Evolutionary conservation across 2,329 filamentous ascomycete species (phyloP), one percentile per base, ranked within the genome.

Genomic region (Cladosporium halotolerans): DNA sequence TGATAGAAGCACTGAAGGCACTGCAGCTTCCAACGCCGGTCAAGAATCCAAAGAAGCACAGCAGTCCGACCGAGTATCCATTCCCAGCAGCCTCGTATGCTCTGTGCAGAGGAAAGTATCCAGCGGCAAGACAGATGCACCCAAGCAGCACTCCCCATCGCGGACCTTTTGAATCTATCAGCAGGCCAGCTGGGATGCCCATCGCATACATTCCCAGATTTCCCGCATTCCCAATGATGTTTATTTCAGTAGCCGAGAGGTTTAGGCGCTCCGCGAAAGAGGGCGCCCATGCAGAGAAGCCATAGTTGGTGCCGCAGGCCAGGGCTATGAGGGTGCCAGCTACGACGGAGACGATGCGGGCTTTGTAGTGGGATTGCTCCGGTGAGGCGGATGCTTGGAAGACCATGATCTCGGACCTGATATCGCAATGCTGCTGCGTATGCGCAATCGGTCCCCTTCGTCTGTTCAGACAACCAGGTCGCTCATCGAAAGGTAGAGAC

Each of bases 201-300:
- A 89, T 80, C 7, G 84, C 84, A 72, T 97, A 97, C 89, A 96
- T 96, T 65, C 92, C 92, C 65, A 97, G 73, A 66, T 92, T 92
- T n/a, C 84, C 88, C 44, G 82, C 80, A n/a, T 87, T 78, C 41
- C 76, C 76, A 66, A 99, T 91, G 60, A 97, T 72, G 71, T 99
- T 97, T 71, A 83, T 90, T 70, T 96, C 80, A 2, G 92, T 97
- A n/a, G 93, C 86, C 11, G 90, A 90, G 57, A 97, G 81, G 67
- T 86, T 84, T 63, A 99, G 78, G 62, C 82, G 84, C 65, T 95
- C 85, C 46, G 91, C 90, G 67, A 96, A 96, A 72, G 96, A 91
- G 16, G 93, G 93, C 11, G 89, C 90, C 91, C 93, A 99, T 72
- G 92, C 92, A 52, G 90, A 96, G 73, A 96, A 99, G 67, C 91